Evolutionary conservation across 345 rosid genomes (phyloP), one percentile per base, ranked within the genome.

Genomic region (Bretschneidera sinensis): DNA sequence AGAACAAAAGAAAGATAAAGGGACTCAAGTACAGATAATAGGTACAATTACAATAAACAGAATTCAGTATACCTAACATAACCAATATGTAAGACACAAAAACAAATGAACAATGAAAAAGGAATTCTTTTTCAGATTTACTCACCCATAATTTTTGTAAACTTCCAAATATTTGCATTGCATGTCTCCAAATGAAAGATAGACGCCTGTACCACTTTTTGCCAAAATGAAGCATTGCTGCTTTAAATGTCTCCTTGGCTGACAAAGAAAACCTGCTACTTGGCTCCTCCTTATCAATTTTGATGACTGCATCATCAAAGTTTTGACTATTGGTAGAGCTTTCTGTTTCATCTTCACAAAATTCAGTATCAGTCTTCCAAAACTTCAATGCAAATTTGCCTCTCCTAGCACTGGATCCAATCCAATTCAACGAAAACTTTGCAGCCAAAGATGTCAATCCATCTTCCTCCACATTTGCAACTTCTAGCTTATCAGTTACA

Each of bases 101-200:
- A 7, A 39, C 15, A 14, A 39, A 39, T 1, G 1, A 5, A 7
- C 45, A 14, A 13, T 39, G 10, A 39, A 11, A 39, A 39, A 39
- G 15, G 16, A 39, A 2, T 5, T 11, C 16, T 39, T 39, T 39
- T 39, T 13, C 16, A 65, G 21, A 45, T 67, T 59, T 25, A 79
- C 95, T 82, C 82, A 94, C 97, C 96, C 90, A 86, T 64, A 86
- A 57, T 77, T 81, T 88, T 73, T 68, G 74, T 57, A 85, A 67
- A 70, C 79, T 73, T 59, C 76, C 64, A 23, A 80, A 54, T 24
- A 88, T 68, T 73, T 74, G 89, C 75, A 72, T 48, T 45, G 72
- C 68, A 53, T 77, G 71, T 62, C 74, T 80, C 84, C 92, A 77
- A 68, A 88, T 61, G 57, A 83, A 86, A 57, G 83, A 85, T 62